Conservation (phyloP, 768 basidiomycete genomes). For the Lactarius deliciosus region DNA sequence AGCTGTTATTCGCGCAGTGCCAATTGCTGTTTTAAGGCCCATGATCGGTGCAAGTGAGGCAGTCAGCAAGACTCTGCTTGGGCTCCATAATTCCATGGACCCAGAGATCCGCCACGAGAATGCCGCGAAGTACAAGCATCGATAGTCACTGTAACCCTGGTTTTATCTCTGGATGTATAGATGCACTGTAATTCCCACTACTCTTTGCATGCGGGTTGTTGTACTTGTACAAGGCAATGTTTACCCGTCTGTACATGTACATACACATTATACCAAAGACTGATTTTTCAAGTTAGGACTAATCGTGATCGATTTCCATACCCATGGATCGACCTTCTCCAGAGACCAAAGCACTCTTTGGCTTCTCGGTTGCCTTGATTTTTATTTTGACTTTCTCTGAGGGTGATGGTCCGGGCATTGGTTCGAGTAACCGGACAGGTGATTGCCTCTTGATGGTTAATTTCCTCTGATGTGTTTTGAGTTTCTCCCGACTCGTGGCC, state of each 20-base stretch:
- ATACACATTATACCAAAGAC: neutral
- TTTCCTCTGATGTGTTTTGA: conserved; percentile 70
- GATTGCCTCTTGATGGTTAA: conserved; percentile 50
- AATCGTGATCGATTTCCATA: conserved; percentile 86
- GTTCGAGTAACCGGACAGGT: conserved; percentile 66
- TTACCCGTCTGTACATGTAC: neutral
- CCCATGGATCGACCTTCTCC: conserved; percentile 88
- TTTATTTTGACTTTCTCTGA: conserved; percentile 66
- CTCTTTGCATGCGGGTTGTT: neutral
- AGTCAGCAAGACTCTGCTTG: conserved; percentile 91
- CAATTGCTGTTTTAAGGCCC: conserved; percentile 94
- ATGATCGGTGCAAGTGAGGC: conserved; percentile 99
- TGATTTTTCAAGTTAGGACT: conserved; percentile 29
- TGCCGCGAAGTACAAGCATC: conserved; percentile 92
- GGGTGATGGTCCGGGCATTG: conserved; percentile 46
- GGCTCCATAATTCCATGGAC: conserved; percentile 90
- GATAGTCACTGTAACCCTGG: conserved; percentile 38
- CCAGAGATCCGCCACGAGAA: conserved; percentile 79
- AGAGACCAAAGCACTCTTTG: conserved; percentile 70
- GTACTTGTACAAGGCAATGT: conserved; percentile 6
- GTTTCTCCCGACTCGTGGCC: conserved; percentile 78
- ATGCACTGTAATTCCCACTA: neutral
- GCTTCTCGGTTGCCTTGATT: conserved; percentile 67
- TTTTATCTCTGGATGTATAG: conserved; percentile 7
- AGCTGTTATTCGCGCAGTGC: conserved; percentile 94